Evolutionary conservation across 805 yeast species (phyloP).

Genomic region (Yamadazyma sp.): DNA sequence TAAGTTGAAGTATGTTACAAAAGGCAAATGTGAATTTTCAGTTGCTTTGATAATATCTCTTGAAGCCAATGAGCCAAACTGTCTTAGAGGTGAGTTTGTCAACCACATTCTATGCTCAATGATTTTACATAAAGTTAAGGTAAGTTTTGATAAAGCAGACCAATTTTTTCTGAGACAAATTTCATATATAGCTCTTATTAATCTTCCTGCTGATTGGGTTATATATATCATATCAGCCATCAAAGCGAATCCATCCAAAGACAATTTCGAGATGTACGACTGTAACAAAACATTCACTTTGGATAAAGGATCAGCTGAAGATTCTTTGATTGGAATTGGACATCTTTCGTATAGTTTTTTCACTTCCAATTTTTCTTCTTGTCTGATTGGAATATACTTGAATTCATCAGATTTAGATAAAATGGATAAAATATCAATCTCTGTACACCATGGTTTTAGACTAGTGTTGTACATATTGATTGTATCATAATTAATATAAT

Average conservation of each 20-base stretch:
- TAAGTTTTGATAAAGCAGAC: conserved; percentile 57
- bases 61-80: conserved; percentile 68
- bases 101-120: conserved; percentile 83
- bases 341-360: conserved; percentile 63
- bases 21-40: conserved; percentile 80
- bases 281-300: conserved; percentile 81
- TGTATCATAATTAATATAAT: conserved; percentile 74
- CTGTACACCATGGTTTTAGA: conserved; percentile 61
- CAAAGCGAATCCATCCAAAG: conserved; percentile 83
- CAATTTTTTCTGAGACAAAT: conserved; percentile 67
- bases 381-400: conserved; percentile 76
- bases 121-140: conserved; percentile 71
- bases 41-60: conserved; percentile 64
- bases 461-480: conserved; percentile 63
- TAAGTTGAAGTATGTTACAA: conserved; percentile 70
- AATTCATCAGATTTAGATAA: conserved; percentile 86
- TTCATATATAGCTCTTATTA: conserved; percentile 82
- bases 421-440: conserved; percentile 71
- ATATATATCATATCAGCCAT: conserved; percentile 91
- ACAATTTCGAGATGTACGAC: conserved; percentile 75
- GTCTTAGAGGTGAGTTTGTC: conserved; percentile 81
- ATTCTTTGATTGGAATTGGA: conserved; percentile 84
- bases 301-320: conserved; percentile 64
- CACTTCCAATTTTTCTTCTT: conserved; percentile 79
- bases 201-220: conserved; percentile 88